Evolutionary conservation across 2,329 filamentous ascomycete species (phyloP).

Genomic region (Graphilbum sp.): DNA sequence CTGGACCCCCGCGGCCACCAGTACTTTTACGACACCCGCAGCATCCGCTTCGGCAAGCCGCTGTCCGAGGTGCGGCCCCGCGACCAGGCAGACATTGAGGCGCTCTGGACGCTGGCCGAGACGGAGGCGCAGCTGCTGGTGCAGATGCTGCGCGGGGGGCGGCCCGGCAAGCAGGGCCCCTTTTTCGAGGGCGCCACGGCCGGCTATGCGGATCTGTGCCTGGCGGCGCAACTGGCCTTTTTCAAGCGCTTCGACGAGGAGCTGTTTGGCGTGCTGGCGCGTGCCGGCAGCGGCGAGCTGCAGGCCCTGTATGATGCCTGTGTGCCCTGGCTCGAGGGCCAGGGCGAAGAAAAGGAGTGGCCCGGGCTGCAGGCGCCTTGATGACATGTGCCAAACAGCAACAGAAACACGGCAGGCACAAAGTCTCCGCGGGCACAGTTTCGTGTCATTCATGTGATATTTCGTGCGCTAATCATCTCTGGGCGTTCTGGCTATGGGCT

Average conservation of each 20-base stretch:
- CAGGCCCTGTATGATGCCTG: slow-evolving; percentile 1
- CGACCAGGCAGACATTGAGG: neutral
- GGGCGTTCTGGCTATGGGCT: too few relatives aligned
- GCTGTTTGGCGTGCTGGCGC: neutral
- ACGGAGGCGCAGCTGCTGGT: neutral
- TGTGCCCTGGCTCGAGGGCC: slow-evolving; percentile 2
- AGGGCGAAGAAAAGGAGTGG: slow-evolving; percentile 3
- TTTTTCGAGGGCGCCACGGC: slow-evolving; percentile 2
- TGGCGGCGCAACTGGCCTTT: neutral
- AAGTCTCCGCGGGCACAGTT: too few relatives aligned
- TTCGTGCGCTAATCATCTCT: too few relatives aligned
- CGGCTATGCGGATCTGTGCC: neutral
- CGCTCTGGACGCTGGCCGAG: neutral
- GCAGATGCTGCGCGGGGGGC: neutral
- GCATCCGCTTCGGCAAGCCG: neutral
- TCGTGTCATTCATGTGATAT: too few relatives aligned
- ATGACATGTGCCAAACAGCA: too few relatives aligned
- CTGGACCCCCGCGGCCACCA: slow-evolving; percentile 1
- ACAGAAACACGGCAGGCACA: too few relatives aligned
- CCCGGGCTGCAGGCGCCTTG: neutral
- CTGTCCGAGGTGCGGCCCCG: neutral
- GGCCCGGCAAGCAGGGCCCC: neutral
- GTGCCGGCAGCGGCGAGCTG: neutral
- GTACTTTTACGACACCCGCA: neutral
- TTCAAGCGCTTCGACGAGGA: neutral